A percentile compares a stretch with the other conserved stretches of the same genome.
These are phyloP conservation scores for Kuraishia hungarica DNA, from an alignment of 805 yeast species.

Conservation along the genomic window DNA sequence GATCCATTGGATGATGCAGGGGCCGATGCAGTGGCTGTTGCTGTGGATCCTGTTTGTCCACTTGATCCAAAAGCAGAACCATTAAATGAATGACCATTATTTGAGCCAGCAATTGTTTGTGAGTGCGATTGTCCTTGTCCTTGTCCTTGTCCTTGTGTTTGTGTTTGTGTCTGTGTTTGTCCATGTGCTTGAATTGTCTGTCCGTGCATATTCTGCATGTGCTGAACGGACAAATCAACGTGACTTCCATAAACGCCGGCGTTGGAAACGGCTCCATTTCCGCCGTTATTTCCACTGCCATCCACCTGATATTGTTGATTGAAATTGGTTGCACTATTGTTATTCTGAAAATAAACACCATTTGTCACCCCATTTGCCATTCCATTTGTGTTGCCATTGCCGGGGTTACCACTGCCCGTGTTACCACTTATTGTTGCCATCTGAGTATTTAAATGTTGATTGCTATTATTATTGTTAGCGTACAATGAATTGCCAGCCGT, in stretches of 20 bases:
- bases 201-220: slow-evolving; percentile 2
- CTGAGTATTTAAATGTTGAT: neutral
- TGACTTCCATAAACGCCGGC: slow-evolving; percentile 12
- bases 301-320: neutral
- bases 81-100: slow-evolving; percentile 1
- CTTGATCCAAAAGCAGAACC: slow-evolving; percentile 8
- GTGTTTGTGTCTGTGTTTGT: slow-evolving; percentile 7
- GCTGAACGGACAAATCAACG: slow-evolving; percentile 8
- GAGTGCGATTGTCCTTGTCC: slow-evolving; percentile 19
- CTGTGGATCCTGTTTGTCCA: slow-evolving; percentile 5
- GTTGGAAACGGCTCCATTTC: too few species aligned
- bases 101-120: slow-evolving; percentile 7
- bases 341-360: neutral
- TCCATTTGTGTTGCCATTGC: too few species aligned
- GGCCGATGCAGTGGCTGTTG: slow-evolving; percentile 12
- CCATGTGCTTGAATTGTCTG: neutral
- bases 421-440: neutral
- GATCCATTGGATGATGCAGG: neutral
- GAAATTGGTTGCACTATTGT: neutral
- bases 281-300: too few species aligned
- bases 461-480: slow-evolving; percentile 9
- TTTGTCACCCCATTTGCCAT: too few species aligned
- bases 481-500: neutral
- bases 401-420: too few species aligned
- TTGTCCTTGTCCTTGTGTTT: slow-evolving; percentile 11